These are phyloP conservation scores for Penicillium verhagenii DNA, from an alignment of 495 filamentous ascomycete genomes.

Conservation along the genomic window DNA sequence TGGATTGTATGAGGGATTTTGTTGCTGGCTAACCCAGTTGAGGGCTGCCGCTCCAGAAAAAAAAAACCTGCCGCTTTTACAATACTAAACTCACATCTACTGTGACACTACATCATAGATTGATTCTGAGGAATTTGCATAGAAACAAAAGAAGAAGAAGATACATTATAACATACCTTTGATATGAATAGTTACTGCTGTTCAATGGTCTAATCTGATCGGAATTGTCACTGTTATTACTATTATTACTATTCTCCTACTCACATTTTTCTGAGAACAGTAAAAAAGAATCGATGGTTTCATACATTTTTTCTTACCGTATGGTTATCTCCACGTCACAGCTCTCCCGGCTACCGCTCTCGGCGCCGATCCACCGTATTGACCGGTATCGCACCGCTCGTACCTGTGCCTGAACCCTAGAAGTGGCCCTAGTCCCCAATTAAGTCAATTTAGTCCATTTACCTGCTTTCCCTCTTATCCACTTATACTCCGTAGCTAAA, in stretches of 20 bases:
- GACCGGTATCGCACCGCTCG: constrained; percentile 4
- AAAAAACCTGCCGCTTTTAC: not conserved
- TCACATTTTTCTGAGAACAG: not conserved
- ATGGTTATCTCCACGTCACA: not conserved
- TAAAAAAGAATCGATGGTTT: not conserved
- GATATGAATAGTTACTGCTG: too few species aligned
- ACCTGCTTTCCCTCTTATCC: too few species aligned
- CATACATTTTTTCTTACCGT: not conserved
- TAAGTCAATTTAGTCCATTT: too few species aligned
- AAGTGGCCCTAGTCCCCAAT: not conserved
- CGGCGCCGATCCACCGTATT: constrained; percentile 4
- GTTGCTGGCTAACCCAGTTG: constrained; percentile 26
- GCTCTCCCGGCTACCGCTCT: not conserved
- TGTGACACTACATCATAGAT: not conserved
- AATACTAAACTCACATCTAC: not conserved
- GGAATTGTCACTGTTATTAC: too few species aligned
- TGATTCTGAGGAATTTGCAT: too few species aligned
- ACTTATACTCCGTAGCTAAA: too few species aligned
- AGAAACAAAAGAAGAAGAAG: too few species aligned
- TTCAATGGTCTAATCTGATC: too few species aligned
- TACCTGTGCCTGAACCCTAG: constrained; percentile 21
- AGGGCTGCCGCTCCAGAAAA: constrained; percentile 9
- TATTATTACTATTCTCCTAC: too few species aligned
- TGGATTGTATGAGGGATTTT: constrained; percentile 33
- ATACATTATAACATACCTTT: too few species aligned